Evolutionary conservation across 1,284 basidiomycete species (phyloP).

Genomic region (Coniophora puteana): DNA sequence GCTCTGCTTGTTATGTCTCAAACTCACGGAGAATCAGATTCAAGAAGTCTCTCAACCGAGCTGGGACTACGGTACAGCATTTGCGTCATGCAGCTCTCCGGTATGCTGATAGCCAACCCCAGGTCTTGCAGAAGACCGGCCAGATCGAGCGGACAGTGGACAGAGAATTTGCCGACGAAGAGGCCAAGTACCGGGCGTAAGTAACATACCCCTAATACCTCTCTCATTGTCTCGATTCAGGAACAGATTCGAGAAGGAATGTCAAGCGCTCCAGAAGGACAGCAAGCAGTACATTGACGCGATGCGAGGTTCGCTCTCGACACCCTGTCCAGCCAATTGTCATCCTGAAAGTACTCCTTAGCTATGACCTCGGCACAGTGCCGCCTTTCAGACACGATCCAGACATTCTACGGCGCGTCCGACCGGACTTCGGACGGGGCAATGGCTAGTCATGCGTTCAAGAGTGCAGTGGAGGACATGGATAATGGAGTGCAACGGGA

Average conservation of each 20-base stretch:
- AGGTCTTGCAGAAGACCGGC: slow-evolving; percentile 95
- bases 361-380: slow-evolving; percentile 92
- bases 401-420: slow-evolving; percentile 87
- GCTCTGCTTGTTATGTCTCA: background rate
- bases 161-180: slow-evolving; percentile 90
- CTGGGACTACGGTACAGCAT: slow-evolving; percentile 76
- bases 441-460: slow-evolving; percentile 97
- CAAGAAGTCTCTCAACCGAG: slow-evolving; percentile 93
- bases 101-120: slow-evolving; percentile 10
- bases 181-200: slow-evolving; percentile 85
- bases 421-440: slow-evolving; percentile 88
- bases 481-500: slow-evolving; percentile 85
- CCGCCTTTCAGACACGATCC: slow-evolving; percentile 93
- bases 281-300: slow-evolving; percentile 94
- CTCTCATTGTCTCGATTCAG: slow-evolving; percentile 1
- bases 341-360: slow-evolving; percentile 25
- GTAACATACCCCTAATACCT: slow-evolving; percentile 6
- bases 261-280: slow-evolving; percentile 88
- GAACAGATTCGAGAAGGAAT: slow-evolving; percentile 94
- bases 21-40: slow-evolving; percentile 48
- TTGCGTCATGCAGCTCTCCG: slow-evolving; percentile 10
- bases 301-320: slow-evolving; percentile 65
- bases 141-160: slow-evolving; percentile 97
- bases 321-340: background rate
- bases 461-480: slow-evolving; percentile 90